Evolutionary conservation across 257 asterid species (phyloP).

Genomic region (Solanum tacnaense): DNA sequence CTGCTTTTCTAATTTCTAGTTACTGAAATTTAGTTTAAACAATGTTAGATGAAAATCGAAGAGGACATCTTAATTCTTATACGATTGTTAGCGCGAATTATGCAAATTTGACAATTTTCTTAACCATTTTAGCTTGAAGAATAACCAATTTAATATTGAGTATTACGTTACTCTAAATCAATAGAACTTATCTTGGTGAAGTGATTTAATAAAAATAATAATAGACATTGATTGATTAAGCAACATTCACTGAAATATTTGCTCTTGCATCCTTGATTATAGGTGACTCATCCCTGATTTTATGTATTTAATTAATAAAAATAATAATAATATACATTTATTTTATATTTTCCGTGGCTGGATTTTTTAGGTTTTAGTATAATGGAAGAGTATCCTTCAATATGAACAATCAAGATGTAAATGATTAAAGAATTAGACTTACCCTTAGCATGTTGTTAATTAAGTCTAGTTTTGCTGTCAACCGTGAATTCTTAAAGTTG

Average conservation of each 20-base stretch:
- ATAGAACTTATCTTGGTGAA: not conserved
- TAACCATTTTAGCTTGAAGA: not conserved
- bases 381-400: not conserved
- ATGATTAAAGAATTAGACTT: not conserved
- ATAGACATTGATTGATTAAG: not conserved
- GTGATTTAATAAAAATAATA: no score
- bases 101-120: not conserved
- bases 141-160: not conserved
- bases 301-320: not conserved
- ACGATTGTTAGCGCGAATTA: not conserved
- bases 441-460: not conserved
- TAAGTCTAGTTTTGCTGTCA: not conserved
- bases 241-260: not conserved
- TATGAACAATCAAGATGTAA: not conserved
- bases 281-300: not conserved
- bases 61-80: no score
- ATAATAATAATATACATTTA: not conserved
- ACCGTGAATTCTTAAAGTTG: not conserved
- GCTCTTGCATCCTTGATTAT: not conserved
- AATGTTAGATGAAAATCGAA: no score
- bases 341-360: not conserved
- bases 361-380: not conserved
- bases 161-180: not conserved
- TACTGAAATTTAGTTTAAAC: no score
- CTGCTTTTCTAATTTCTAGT: no score